Evolutionary conservation across 192 early-diverging fungal species (phyloP).

Genomic region (Jimgerdemannia lactiflua): DNA sequence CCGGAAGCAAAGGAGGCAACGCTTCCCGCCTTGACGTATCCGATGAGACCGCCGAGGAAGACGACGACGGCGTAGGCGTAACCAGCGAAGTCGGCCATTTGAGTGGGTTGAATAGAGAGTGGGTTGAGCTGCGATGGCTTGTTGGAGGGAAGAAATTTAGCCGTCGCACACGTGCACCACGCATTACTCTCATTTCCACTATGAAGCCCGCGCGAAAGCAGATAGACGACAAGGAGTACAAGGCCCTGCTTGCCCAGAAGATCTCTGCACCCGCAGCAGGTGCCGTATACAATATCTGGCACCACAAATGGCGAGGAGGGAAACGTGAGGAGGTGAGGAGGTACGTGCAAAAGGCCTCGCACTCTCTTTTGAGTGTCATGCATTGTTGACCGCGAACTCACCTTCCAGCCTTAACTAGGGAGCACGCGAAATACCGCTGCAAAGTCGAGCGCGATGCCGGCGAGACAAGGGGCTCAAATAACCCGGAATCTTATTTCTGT

Average conservation of each 20-base stretch:
- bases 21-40: conserved; percentile 19
- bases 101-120: too few species aligned
- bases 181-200: too few species aligned
- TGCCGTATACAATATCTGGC: conserved; percentile 65
- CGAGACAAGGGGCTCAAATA: conserved; percentile 59
- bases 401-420: conserved; percentile 19
- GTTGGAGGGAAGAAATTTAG: too few species aligned
- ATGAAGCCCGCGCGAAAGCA: too few species aligned
- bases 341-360: background rate
- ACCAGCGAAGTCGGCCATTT: conserved; percentile 1
- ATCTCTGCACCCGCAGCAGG: conserved; percentile 30
- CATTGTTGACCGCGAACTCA: conserved; percentile 11
- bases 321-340: conserved; percentile 9
- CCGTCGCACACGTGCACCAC: too few species aligned
- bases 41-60: conserved; percentile 21
- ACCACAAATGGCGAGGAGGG: conserved; percentile 57
- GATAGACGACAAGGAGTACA: too few species aligned
- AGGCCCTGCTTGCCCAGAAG: conserved; percentile 18
- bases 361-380: background rate
- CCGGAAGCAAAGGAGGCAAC: conserved; percentile 23
- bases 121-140: too few species aligned
- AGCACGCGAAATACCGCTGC: conserved; percentile 61
- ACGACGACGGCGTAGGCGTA: conserved; percentile 19
- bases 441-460: conserved; percentile 65
- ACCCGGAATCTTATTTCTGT: conserved; percentile 69